phyloP scores from a whole-genome alignment of 139 green algal species.

The Chlorella ohadii region DNA sequence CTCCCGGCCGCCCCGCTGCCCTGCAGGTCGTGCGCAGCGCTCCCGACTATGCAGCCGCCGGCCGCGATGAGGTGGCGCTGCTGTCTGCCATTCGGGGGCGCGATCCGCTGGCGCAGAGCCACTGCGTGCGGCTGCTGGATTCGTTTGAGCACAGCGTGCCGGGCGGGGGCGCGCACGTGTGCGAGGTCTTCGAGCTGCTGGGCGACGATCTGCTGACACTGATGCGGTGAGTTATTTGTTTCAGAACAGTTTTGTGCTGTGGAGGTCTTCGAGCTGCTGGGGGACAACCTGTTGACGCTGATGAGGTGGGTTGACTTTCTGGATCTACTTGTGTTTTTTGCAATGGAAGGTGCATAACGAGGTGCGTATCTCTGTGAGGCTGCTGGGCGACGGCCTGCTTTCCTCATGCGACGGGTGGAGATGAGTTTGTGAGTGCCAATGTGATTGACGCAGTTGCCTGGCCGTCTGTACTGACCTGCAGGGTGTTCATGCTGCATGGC shows the following conservation, averaged over 20 bases:
- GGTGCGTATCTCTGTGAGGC: too few species aligned
- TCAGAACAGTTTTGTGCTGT: too few species aligned
- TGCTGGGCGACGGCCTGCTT: too few species aligned
- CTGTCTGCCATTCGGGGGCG: conserved; percentile 71
- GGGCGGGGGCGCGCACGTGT: conserved; percentile 90
- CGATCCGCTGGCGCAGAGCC: conserved; percentile 42
- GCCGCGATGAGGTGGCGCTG: conserved; percentile 93
- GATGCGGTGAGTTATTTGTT: conserved; percentile 46
- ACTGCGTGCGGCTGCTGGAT: conserved; percentile 37
- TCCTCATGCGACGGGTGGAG: too few species aligned
- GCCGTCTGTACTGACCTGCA: background rate
- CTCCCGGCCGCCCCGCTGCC: background rate
- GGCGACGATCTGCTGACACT: conserved; percentile 84
- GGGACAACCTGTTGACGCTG: too few species aligned
- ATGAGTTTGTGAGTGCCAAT: too few species aligned
- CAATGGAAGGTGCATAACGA: too few species aligned
- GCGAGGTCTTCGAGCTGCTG: conserved; percentile 96
- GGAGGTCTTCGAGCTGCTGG: too few species aligned
- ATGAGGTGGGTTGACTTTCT: too few species aligned
- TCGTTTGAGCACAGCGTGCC: conserved; percentile 93
- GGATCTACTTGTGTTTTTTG: too few species aligned
- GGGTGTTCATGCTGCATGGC: conserved; percentile 25
- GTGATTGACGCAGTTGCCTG: too few species aligned
- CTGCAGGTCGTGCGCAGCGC: conserved; percentile 87
- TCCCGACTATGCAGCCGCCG: conserved; percentile 95